phyloP scores from a whole-genome alignment of 768 basidiomycete species.

The Mrakia gelida region DNA sequence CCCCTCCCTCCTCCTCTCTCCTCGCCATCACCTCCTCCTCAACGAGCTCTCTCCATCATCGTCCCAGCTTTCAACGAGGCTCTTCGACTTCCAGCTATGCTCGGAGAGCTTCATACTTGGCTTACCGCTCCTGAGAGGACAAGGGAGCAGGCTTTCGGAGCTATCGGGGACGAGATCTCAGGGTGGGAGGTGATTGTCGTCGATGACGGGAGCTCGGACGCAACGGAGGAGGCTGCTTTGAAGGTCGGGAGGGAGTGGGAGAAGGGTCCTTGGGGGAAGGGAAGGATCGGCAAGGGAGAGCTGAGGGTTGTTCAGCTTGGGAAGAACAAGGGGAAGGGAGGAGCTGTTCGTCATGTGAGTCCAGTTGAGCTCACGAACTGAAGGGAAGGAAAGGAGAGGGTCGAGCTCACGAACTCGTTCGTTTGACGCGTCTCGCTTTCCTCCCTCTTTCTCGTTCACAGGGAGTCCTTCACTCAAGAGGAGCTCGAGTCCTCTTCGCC shows the following conservation, averaged over 20 bases:
- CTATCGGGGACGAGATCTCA: neutral
- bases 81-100: slow-evolving; percentile 76
- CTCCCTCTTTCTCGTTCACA: slow-evolving; percentile 22
- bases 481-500: slow-evolving; percentile 75
- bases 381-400: neutral
- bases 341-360: slow-evolving; percentile 71
- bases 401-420: neutral
- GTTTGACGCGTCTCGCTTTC: neutral
- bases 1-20: slow-evolving; percentile 36
- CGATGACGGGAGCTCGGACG: slow-evolving; percentile 83
- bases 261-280: slow-evolving; percentile 42
- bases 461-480: slow-evolving; percentile 78
- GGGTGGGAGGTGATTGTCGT: slow-evolving; percentile 75
- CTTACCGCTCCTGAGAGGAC: slow-evolving; percentile 53
- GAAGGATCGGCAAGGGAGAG: slow-evolving; percentile 41
- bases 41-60: slow-evolving; percentile 71
- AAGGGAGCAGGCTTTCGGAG: slow-evolving; percentile 11
- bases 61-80: slow-evolving; percentile 91
- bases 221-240: slow-evolving; percentile 63
- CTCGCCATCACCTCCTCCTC: slow-evolving; percentile 49
- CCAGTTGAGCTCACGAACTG: neutral
- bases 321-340: slow-evolving; percentile 85
- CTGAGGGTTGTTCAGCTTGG: slow-evolving; percentile 74
- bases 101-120: slow-evolving; percentile 56
- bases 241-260: slow-evolving; percentile 57